Conservation (phyloP, 306 rosid species). For the Luffa acutangula region DNA sequence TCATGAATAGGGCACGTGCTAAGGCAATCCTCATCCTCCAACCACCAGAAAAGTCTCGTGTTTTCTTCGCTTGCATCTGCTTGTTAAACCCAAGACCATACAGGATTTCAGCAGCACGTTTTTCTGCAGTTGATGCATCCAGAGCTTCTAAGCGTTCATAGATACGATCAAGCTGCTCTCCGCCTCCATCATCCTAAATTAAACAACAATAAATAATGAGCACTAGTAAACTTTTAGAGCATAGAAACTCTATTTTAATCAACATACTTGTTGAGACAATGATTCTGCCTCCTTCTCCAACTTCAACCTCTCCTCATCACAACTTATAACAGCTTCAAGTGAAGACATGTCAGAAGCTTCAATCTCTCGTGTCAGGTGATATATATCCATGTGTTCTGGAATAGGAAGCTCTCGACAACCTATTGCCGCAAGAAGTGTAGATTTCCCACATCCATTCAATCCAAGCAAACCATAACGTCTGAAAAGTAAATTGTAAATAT, state of each 20-base stretch:
- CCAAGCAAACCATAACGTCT: conserved; percentile 96
- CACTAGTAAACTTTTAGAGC: neutral
- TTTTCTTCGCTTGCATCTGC: conserved; percentile 89
- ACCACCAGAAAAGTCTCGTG: conserved; percentile 95
- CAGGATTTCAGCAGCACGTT: conserved; percentile 95
- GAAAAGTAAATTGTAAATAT: conserved; percentile 10
- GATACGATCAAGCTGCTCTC: conserved; percentile 78
- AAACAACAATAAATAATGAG: neutral
- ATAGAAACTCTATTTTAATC: neutral
- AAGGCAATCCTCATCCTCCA: conserved; percentile 99
- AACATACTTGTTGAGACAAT: conserved; percentile 64
- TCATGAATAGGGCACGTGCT: conserved; percentile 90
- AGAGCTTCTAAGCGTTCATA: conserved; percentile 87
- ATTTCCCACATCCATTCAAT: conserved; percentile 93
- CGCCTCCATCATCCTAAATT: conserved; percentile 89
- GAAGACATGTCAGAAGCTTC: conserved; percentile 98
- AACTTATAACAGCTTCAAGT: conserved; percentile 75
- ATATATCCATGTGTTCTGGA: conserved; percentile 96
- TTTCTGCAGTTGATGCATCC: conserved; percentile 95
- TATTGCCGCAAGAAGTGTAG: conserved; percentile 79
- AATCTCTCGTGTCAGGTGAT: conserved; percentile 79
- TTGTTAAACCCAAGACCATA: conserved; percentile 90
- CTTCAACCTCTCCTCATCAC: conserved; percentile 88
- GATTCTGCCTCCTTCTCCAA: conserved; percentile 88
- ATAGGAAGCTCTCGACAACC: conserved; percentile 87